These are phyloP conservation scores for Acanthamoeba culbertsoni DNA, from an alignment of 208 protist species.

Conservation along the genomic window DNA sequence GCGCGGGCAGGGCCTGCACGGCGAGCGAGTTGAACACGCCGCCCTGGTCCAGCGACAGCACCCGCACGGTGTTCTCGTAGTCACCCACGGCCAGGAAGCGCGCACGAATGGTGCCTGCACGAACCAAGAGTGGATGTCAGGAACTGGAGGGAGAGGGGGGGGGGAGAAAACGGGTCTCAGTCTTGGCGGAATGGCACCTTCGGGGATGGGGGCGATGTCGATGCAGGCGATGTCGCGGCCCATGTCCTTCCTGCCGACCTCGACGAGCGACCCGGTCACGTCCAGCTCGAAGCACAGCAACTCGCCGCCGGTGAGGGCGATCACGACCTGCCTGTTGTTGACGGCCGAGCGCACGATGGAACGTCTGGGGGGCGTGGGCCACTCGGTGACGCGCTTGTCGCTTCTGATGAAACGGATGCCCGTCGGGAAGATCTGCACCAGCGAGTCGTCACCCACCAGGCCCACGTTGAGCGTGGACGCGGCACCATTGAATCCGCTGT, in stretches of 20 bases:
- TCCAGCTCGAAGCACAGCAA: slow-evolving; percentile 93
- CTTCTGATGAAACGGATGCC: slow-evolving; percentile 85
- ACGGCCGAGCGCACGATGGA: slow-evolving; percentile 72
- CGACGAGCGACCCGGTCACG: slow-evolving; percentile 76
- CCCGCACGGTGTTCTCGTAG: slow-evolving; percentile 78
- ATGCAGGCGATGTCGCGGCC: slow-evolving; percentile 80
- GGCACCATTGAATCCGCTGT: slow-evolving; percentile 82
- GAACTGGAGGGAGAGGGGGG: neutral
- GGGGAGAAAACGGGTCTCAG: neutral
- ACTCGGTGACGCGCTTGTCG: slow-evolving; percentile 85
- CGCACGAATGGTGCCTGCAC: neutral
- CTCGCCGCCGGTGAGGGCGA: slow-evolving; percentile 84
- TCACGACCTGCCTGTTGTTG: slow-evolving; percentile 83
- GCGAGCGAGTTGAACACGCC: slow-evolving; percentile 63
- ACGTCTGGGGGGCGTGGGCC: slow-evolving; percentile 79
- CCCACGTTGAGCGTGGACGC: slow-evolving; percentile 75
- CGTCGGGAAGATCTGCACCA: slow-evolving; percentile 84
- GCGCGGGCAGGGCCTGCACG: slow-evolving; percentile 22
- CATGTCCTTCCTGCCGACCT: slow-evolving; percentile 81
- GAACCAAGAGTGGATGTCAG: neutral
- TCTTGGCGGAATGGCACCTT: slow-evolving; percentile 79
- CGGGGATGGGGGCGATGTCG: slow-evolving; percentile 79
- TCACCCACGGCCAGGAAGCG: slow-evolving; percentile 60
- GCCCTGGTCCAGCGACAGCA: slow-evolving; percentile 85
- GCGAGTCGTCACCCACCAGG: slow-evolving; percentile 81